Conservation (phyloP, 495 filamentous ascomycete genomes). For the Aspergillus sclerotioniger region DNA sequence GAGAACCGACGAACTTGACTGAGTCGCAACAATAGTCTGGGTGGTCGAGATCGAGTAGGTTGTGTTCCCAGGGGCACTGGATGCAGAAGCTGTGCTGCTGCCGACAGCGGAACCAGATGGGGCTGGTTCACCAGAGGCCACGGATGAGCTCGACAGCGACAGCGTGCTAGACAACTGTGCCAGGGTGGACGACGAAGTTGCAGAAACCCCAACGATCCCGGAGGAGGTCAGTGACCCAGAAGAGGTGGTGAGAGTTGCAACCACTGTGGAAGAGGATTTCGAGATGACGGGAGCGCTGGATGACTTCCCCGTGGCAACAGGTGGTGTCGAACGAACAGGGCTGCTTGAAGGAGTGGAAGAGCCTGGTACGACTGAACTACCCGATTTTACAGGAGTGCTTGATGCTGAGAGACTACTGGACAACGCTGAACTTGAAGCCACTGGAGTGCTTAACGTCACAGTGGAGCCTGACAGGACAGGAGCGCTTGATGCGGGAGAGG, state of each 20-base stretch:
- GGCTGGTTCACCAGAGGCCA: neutral
- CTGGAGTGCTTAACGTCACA: slow-evolving; percentile 4
- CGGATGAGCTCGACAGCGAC: neutral
- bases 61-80: neutral
- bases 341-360: neutral
- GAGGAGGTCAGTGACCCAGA: neutral
- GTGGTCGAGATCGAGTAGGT: neutral
- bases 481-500: neutral
- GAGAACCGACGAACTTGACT: neutral
- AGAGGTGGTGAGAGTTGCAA: neutral
- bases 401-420: neutral
- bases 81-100: neutral
- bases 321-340: neutral
- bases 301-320: neutral
- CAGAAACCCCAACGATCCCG: neutral
- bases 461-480: neutral
- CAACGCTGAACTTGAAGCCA: slow-evolving; percentile 5
- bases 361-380: neutral
- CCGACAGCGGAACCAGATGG: neutral
- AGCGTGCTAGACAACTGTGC: neutral
- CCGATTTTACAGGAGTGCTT: neutral
- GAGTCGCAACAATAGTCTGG: neutral
- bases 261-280: neutral
- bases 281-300: slow-evolving; percentile 1
- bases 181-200: neutral